A percentile compares a stretch with the other conserved stretches of the same genome.
phyloP scores from a whole-genome alignment of 305 asterid species.

The Fraxinus baroniana region DNA sequence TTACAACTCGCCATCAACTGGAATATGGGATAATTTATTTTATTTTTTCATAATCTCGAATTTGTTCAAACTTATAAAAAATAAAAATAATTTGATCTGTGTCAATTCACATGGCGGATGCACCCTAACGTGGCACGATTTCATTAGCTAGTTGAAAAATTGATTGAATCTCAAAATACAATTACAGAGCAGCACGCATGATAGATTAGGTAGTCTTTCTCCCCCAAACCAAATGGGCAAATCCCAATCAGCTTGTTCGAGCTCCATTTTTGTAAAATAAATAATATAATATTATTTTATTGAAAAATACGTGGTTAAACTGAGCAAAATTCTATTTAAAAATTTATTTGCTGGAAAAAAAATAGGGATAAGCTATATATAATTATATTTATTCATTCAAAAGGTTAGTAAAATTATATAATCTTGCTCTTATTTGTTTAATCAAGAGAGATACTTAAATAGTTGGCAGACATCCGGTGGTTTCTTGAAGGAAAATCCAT shows the following conservation, averaged over 20 bases:
- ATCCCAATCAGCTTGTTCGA: not conserved
- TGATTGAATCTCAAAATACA: slow-evolving; percentile 16
- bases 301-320: too few relatives aligned
- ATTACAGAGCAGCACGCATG: not conserved
- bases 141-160: not conserved
- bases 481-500: slow-evolving; percentile 25
- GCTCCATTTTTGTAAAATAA: not conserved
- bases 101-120: not conserved
- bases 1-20: not conserved
- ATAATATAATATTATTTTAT: too few relatives aligned
- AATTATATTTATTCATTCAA: slow-evolving; percentile 8
- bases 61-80: not conserved
- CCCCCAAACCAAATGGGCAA: not conserved
- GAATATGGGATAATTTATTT: not conserved
- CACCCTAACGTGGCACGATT: not conserved
- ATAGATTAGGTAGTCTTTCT: not conserved
- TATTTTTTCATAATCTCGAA: not conserved
- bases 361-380: too few relatives aligned
- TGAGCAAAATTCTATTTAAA: too few relatives aligned
- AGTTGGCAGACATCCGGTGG: slow-evolving; percentile 34
- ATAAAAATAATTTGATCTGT: too few relatives aligned
- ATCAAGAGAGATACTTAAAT: not conserved
- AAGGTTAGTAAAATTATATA: slow-evolving; percentile 7
- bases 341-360: too few relatives aligned
- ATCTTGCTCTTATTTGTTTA: slow-evolving; percentile 5